phyloP scores from a whole-genome alignment of 306 rosid species.

The Medicago arabica region DNA sequence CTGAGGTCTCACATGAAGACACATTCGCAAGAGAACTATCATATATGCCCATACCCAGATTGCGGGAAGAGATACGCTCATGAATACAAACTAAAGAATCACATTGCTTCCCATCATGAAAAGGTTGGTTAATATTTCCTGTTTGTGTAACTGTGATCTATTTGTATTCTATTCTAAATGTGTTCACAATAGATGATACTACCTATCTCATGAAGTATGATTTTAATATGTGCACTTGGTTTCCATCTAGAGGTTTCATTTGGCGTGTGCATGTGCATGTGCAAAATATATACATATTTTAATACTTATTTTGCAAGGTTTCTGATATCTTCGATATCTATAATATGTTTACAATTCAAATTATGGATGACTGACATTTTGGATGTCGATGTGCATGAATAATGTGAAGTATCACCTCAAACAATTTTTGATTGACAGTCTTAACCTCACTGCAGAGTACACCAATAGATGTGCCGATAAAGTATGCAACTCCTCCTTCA shows the following conservation, averaged over 20 bases:
- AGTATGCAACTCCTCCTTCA: slow-evolving; percentile 67
- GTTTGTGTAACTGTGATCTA: neutral
- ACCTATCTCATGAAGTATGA: slow-evolving; percentile 13
- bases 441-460: slow-evolving; percentile 57
- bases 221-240: neutral
- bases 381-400: slow-evolving; percentile 6
- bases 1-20: slow-evolving; percentile 97
- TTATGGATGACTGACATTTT: neutral
- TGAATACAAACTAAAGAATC: slow-evolving; percentile 98
- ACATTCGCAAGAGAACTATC: slow-evolving; percentile 97
- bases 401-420: neutral
- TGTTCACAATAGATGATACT: slow-evolving; percentile 34
- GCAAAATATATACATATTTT: neutral
- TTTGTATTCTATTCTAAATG: slow-evolving; percentile 22
- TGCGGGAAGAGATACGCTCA: slow-evolving; percentile 99
- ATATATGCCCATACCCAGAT: slow-evolving; percentile 85
- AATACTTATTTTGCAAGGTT: slow-evolving; percentile 1
- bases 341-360: slow-evolving; percentile 3
- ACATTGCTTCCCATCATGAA: slow-evolving; percentile 87
- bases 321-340: neutral
- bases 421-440: slow-evolving; percentile 22
- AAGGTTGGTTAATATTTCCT: slow-evolving; percentile 60
- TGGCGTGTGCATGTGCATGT: neutral
- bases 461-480: slow-evolving; percentile 63
- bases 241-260: slow-evolving; percentile 4